Base-by-base conservation (phyloP, 1,284 basidiomycete species). In the Vanrija sp. region DNA sequence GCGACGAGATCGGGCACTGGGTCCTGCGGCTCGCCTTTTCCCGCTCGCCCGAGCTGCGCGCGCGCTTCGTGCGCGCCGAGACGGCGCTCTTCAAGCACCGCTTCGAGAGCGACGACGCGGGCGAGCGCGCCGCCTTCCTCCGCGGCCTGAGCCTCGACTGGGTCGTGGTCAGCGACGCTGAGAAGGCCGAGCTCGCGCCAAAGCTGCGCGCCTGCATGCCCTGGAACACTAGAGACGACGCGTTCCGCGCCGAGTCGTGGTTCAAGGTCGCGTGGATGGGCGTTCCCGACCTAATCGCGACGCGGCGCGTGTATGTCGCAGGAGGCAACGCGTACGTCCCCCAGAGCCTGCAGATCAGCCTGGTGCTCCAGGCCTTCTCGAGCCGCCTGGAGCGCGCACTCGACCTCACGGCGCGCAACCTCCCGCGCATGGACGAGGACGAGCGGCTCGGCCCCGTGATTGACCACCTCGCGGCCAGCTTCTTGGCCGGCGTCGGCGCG, bases 381-480 rank as follows among this genome's bases (percentile, higher is more conserved):
- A 77, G 79, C 4, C 81, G 83, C 41, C 77, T 98, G n/a, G 83
- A 84, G 63, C 83, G 81, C 55, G 86, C 87, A 15, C 81, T 98
- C 31, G 87, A 95, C 89, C 71, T 84, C 61, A 98, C 95, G 10
- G 86, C 94, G 10, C 88, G 87, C 70, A 85, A 86, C 22, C 81
- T 98, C 5, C 94, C 94, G 1, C 84, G 91, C n/a, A 79, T 99
- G 49, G 95, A 98, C 65, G 95, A 98, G 75, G 96, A 98, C 70
- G 88, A 87, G 37, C 87, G 96, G 35, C 79, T 99, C 4, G 76
- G 93, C 16, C 95, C 95, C 19, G 85, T 99, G 45, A 83, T 99
- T 5, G 84, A 89, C 60, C 94, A 98, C 71, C 82, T 99, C 15
- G 95, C 92, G 8, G 86, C 92, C 74, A 93, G 92, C 51, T 98